Conservation (phyloP, 257 asterid species). For the Solanum okadae region DNA sequence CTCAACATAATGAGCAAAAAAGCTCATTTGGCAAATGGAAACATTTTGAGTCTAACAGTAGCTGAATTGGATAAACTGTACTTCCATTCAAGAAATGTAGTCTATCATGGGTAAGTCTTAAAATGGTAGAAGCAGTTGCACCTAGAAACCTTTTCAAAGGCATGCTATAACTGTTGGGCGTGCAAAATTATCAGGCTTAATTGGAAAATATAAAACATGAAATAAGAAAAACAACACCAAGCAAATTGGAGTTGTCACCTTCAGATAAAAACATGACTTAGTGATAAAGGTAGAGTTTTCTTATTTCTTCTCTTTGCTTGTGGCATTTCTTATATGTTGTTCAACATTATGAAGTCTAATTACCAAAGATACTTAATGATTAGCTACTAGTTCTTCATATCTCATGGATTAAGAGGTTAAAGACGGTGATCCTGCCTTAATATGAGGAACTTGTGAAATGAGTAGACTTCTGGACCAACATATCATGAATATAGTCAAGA, state of each 20-base stretch:
- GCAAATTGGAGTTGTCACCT: background rate
- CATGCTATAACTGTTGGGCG: no score
- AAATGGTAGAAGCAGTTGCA: background rate
- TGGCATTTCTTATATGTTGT: background rate
- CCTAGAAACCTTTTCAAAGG: no score
- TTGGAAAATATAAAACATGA: background rate
- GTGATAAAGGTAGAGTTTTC: background rate
- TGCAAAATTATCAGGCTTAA: background rate
- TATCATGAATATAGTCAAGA: background rate
- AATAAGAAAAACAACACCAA: background rate
- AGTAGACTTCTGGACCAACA: background rate
- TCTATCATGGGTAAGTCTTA: background rate
- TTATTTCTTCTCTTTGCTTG: background rate
- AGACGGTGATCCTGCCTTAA: background rate
- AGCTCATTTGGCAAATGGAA: slow-evolving; percentile 22
- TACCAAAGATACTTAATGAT: no score
- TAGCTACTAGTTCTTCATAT: background rate
- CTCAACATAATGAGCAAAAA: slow-evolving; percentile 48
- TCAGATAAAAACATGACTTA: background rate
- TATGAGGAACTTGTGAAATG: background rate
- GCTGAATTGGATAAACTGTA: background rate
- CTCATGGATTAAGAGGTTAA: background rate
- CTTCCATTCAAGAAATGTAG: background rate
- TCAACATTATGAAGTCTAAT: background rate
- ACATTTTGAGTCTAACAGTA: background rate